Evolutionary conservation across 1,284 basidiomycete species (phyloP), one percentile per base, ranked within the genome.

Genomic region (Ustilago xerochloae): DNA sequence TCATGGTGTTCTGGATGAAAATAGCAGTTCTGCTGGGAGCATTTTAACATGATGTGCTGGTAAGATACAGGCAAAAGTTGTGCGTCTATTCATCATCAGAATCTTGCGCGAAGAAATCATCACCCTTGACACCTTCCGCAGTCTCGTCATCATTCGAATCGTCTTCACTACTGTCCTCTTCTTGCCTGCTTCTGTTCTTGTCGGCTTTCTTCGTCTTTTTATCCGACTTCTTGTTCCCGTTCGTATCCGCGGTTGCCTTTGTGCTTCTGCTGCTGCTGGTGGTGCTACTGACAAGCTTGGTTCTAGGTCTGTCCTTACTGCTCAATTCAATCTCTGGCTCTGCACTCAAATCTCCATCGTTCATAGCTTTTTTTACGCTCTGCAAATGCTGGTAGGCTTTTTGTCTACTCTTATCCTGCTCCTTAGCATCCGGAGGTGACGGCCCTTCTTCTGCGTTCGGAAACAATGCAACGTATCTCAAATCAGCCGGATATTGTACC

Each of bases 241-340:
- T 54, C 35, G 46, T 26, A 49, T 69, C 48, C 20, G 46, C 48
- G 15, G 54, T 38, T 9, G 36, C 18, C 22, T 45, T 45, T 7
- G 18, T 46, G 47, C n/a, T 8, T 1, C 20, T 50, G 20, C 28
- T 47, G 46, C 28, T 50, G 26, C 22, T 52, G 2, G 20, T 52
- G 20, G 22, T 50, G 48, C 24, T 49, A 30, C 20, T 52, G 2
- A 35, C 55, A 4, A 67, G 29, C 45, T 72, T 72, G 16, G 35
- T 45, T 7, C 52, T n/a, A 15, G 53, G 41, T 1, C 48, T 39
- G 32, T 68, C 58, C 30, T 69, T 62, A 43, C 49, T 60, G 18
- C 58, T 70, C 46, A 79, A 39, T 35, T 80, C 77, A 8, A 72
- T 60, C 46, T 80, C 78, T 6, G 74, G 74, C 46, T 77, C 65